Conservation (phyloP, 2,329 filamentous ascomycete species). For the Neoascochyta sp. region DNA sequence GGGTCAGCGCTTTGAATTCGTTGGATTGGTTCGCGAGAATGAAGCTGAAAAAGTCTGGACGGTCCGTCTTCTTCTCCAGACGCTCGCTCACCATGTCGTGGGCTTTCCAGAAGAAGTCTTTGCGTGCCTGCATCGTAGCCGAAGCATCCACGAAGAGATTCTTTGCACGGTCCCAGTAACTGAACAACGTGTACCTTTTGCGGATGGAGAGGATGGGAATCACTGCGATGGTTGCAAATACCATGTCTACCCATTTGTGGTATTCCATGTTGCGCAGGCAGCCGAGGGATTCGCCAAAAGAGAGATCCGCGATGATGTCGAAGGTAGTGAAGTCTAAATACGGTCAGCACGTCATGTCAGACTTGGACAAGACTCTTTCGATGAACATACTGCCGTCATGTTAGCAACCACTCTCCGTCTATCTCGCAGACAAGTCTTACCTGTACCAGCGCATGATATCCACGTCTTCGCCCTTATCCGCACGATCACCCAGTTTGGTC, state of each 20-base stretch:
- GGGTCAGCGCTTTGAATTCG: constrained; percentile 12
- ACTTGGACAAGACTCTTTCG: too few species aligned
- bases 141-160: constrained; percentile 11
- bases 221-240: constrained; percentile 12
- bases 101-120: constrained; percentile 14
- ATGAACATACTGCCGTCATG: too few species aligned
- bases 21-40: constrained; percentile 22
- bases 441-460: constrained; percentile 32
- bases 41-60: constrained; percentile 26
- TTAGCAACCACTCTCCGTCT: too few species aligned
- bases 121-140: constrained; percentile 6
- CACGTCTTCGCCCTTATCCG: constrained; percentile 7
- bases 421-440: too few species aligned
- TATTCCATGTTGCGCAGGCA: constrained; percentile 27
- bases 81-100: constrained; percentile 16
- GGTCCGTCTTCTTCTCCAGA: constrained; percentile 11
- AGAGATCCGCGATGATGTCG: constrained; percentile 31
- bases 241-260: constrained; percentile 29
- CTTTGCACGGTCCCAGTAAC: constrained; percentile 12
- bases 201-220: constrained; percentile 12
- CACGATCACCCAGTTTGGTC: constrained; percentile 27
- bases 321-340: constrained; percentile 25
- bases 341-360: constrained; percentile 1
- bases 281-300: constrained; percentile 31
- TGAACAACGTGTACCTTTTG: constrained; percentile 15